These are phyloP conservation scores for Exophiala phaeomuriformis DNA, from an alignment of 2,329 filamentous ascomycete genomes.

Conservation along the genomic window DNA sequence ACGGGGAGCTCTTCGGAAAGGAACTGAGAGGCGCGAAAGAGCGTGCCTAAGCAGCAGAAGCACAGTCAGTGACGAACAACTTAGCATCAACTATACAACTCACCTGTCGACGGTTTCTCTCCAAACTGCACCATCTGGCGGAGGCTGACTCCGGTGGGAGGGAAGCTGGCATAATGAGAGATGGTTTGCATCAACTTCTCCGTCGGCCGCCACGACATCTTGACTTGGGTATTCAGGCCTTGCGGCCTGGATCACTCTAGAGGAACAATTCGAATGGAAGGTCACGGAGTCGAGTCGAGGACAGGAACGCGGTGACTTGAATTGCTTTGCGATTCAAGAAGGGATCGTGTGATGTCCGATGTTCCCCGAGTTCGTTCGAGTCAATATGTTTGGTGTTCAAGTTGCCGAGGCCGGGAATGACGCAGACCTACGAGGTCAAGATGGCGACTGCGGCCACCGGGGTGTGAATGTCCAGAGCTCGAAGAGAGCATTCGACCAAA, in stretches of 20 bases:
- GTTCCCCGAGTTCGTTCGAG: constrained; percentile 17
- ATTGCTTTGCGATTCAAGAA: neutral
- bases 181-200: constrained; percentile 93
- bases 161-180: constrained; percentile 93
- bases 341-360: constrained; percentile 15
- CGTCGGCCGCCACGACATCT: constrained; percentile 89
- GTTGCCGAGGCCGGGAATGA: constrained; percentile 15
- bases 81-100: constrained; percentile 26
- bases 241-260: constrained; percentile 26
- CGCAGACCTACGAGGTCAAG: neutral
- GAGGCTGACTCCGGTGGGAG: constrained; percentile 89
- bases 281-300: constrained; percentile 1
- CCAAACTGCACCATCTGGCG: constrained; percentile 99
- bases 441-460: no score
- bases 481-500: no score
- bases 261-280: constrained; percentile 20
- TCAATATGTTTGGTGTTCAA: neutral
- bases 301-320: constrained; percentile 13
- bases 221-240: constrained; percentile 28
- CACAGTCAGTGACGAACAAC: neutral
- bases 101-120: constrained; percentile 83
- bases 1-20: constrained; percentile 97
- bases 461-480: no score
- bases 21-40: constrained; percentile 97
- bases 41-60: constrained; percentile 56